These are phyloP conservation scores for Schizothecium vesticola DNA, from an alignment of 495 filamentous ascomycete genomes.

Conservation along the genomic window DNA sequence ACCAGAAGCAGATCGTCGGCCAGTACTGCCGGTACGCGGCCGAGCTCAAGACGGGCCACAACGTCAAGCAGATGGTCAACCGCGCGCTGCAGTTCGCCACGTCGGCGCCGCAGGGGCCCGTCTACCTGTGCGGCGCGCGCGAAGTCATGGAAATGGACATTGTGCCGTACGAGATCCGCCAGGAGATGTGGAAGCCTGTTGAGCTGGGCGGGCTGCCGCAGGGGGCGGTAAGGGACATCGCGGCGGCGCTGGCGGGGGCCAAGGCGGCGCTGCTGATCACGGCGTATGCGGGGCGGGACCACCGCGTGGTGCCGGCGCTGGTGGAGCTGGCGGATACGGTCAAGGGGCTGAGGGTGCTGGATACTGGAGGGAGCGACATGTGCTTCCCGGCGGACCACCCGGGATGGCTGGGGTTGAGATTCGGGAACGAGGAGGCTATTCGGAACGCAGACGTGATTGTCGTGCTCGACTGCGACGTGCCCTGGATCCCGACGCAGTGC, in stretches of 20 bases:
- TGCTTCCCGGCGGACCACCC: slow-evolving; percentile 83
- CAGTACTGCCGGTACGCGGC: slow-evolving; percentile 93
- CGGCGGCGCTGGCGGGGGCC: slow-evolving; percentile 64
- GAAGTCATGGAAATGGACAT: slow-evolving; percentile 95
- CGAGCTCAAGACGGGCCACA: slow-evolving; percentile 86
- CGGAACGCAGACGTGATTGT: slow-evolving; percentile 77
- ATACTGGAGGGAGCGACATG: slow-evolving; percentile 92
- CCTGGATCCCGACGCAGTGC: slow-evolving; percentile 60
- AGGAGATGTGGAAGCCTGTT: slow-evolving; percentile 68
- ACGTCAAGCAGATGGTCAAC: slow-evolving; percentile 94
- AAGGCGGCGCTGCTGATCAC: slow-evolving; percentile 74
- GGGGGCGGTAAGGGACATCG: slow-evolving; percentile 60
- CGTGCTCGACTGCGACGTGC: slow-evolving; percentile 76
- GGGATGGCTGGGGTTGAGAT: slow-evolving; percentile 66
- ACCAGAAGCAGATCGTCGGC: slow-evolving; percentile 84
- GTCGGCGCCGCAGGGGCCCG: slow-evolving; percentile 76
- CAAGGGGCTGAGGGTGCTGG: slow-evolving; percentile 75
- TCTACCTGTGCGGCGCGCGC: slow-evolving; percentile 77
- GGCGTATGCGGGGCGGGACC: slow-evolving; percentile 76
- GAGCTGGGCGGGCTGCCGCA: slow-evolving; percentile 67
- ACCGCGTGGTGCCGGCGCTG: slow-evolving; percentile 61
- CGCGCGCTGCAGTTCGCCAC: slow-evolving; percentile 82
- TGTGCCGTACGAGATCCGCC: slow-evolving; percentile 69
- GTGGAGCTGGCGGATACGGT: slow-evolving; percentile 74
- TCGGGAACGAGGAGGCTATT: slow-evolving; percentile 69